Evolutionary conservation across 2,329 filamentous ascomycete genomes (phyloP).

Genomic region (Stagonosporopsis vannaccii): DNA sequence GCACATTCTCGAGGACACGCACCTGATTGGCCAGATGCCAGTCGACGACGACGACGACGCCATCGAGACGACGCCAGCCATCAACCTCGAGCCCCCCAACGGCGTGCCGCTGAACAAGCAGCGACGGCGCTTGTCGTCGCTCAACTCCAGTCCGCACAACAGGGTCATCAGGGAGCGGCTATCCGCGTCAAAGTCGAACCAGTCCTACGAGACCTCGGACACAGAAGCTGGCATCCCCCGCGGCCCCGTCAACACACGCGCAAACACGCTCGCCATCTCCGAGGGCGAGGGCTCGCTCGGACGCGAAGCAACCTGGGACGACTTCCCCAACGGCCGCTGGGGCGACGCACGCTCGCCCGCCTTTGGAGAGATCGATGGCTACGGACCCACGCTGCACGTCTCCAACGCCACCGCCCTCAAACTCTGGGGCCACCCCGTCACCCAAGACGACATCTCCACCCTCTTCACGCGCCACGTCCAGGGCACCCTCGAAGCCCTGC

Average conservation of each 20-base stretch:
- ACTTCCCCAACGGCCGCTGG: constrained; percentile 96
- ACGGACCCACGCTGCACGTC: constrained; percentile 93
- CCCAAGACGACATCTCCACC: constrained; percentile 73
- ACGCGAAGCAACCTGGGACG: constrained; percentile 97
- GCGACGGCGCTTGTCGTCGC: constrained; percentile 73
- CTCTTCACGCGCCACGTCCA: constrained; percentile 84
- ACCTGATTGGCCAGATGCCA: constrained; percentile 72
- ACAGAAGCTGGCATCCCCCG: constrained; percentile 79
- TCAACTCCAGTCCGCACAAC: constrained; percentile 87
- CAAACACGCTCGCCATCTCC: constrained; percentile 89
- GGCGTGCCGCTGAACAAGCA: constrained; percentile 30
- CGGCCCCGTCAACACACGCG: constrained; percentile 75
- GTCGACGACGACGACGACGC: constrained; percentile 56
- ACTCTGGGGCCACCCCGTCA: constrained; percentile 83
- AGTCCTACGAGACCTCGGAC: constrained; percentile 70
- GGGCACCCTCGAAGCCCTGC: constrained; percentile 80
- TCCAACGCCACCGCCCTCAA: constrained; percentile 81
- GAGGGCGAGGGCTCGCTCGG: constrained; percentile 90
- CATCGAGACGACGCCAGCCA: constrained; percentile 55
- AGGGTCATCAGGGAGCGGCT: constrained; percentile 79
- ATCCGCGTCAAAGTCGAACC: constrained; percentile 61
- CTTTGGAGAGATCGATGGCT: constrained; percentile 97
- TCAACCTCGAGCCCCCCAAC: constrained; percentile 42
- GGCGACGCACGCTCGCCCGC: constrained; percentile 86
- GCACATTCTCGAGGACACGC: constrained; percentile 84